These are phyloP conservation scores for Bipolaris cookei DNA, from an alignment of 2,329 filamentous ascomycete genomes.

Conservation along the genomic window DNA sequence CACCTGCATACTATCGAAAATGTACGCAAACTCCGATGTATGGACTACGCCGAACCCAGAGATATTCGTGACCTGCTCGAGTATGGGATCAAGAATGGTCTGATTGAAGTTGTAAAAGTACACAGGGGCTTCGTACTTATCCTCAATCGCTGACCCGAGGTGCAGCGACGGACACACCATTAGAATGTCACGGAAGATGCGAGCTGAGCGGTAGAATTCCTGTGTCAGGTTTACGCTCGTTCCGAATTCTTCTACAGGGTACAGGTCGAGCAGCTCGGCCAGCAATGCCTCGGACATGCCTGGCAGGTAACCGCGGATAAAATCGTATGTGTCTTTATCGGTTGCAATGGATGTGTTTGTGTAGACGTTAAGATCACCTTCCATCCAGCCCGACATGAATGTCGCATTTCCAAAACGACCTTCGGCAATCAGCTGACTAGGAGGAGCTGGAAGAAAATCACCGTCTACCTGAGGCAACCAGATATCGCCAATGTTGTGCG, in stretches of 20 bases:
- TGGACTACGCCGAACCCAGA: constrained; percentile 58
- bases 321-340: constrained; percentile 49
- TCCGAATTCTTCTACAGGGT: constrained; percentile 53
- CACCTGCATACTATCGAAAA: constrained; percentile 53
- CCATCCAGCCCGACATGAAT: constrained; percentile 54
- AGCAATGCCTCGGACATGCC: constrained; percentile 39
- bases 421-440: constrained; percentile 51
- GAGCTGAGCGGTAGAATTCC: constrained; percentile 59
- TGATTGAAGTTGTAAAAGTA: constrained; percentile 63
- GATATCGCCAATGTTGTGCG: constrained; percentile 55
- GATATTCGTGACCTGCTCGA: constrained; percentile 43
- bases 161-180: constrained; percentile 58
- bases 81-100: constrained; percentile 57
- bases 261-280: constrained; percentile 38
- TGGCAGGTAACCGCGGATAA: constrained; percentile 52
- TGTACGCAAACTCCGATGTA: constrained; percentile 61
- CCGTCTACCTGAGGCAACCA: constrained; percentile 60
- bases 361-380: constrained; percentile 56
- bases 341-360: constrained; percentile 52
- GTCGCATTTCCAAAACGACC: constrained; percentile 53
- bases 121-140: constrained; percentile 47
- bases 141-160: constrained; percentile 51
- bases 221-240: constrained; percentile 50
- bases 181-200: constrained; percentile 60
- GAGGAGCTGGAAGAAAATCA: constrained; percentile 57